Base-by-base conservation (phyloP, 768 basidiomycete species). In the Tylopilus vinaceipallidus region DNA sequence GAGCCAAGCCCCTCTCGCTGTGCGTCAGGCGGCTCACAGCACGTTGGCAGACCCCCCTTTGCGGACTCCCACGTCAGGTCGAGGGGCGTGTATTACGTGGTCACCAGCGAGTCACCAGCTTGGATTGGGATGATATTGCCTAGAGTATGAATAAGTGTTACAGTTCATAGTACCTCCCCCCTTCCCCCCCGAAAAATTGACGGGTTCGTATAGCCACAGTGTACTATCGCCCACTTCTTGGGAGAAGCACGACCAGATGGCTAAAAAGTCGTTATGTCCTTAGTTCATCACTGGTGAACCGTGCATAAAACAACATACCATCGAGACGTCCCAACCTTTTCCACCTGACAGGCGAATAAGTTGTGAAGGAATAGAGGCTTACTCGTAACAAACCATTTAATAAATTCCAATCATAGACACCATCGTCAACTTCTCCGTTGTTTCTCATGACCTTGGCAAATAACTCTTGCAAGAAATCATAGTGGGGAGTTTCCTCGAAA, bases 401-500 rank as follows among this genome's bases (percentile, higher is more conserved):
- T 52, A 86, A 58, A 74, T 95, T 97, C 97, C 97, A 99, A 68
- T 98, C 97, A 69, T 90, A 98, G 26, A 93, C 78, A 17, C 88
- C 88, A 72, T 98, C 97, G 55, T 99, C 97, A 20, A 84, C 68
- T 59, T 98, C 97, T 50, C 84, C 86, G 57, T 84, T 88, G 65
- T 83, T 91, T 76, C 94, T 94, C 72, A 98, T 76, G 41, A 97
- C 86, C 68, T 98, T 98, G 47, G 86, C 78, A 68, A 98, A 98
- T 45, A 99, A 75, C 60, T 98, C 97, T 52, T 94, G 81, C 62
- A 99, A 70, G 73, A 99, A 99, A 64, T 98, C 95, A 66, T 99
- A 99, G 72, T 99, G 97, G 34, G 97, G 97, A 19, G 94, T 91
- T 73, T 99, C 97, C 67, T 98, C 97, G 68, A 99, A 99, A 14